phyloP scores from a whole-genome alignment of 1,139 yeast species.

The Kurtzmaniella quercitrusa region DNA sequence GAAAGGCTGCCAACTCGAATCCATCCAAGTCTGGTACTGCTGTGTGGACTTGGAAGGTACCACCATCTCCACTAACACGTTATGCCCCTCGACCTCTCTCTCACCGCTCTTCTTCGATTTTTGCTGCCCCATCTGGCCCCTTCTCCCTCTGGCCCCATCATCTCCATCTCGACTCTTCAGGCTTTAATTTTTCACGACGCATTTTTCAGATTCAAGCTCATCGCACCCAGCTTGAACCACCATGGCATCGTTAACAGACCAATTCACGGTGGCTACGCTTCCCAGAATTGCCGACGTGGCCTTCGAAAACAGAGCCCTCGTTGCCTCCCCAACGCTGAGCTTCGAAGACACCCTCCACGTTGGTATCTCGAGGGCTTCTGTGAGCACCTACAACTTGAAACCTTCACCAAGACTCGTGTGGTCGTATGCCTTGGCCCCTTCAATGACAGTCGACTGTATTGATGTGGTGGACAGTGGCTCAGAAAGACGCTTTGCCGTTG shows the following conservation, averaged over 20 bases:
- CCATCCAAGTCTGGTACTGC: no score
- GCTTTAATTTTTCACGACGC: not conserved
- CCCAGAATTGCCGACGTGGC: constrained; percentile 38
- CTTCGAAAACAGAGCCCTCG: constrained; percentile 25
- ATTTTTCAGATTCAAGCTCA: constrained; percentile 1
- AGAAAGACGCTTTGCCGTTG: constrained; percentile 31
- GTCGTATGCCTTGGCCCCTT: constrained; percentile 70
- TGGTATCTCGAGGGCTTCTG: constrained; percentile 74
- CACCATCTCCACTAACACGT: no score
- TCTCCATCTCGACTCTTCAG: not conserved
- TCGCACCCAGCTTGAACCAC: not conserved
- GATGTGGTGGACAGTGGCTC: constrained; percentile 26
- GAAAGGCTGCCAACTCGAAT: no score
- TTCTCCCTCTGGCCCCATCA: no score
- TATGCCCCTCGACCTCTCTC: no score
- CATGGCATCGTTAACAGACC: constrained; percentile 25
- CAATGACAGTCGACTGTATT: constrained; percentile 43
- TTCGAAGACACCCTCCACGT: constrained; percentile 40
- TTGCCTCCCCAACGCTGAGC: constrained; percentile 23
- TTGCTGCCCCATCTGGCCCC: not conserved
- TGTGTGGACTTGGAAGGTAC: no score
- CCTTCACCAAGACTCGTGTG: constrained; percentile 80
- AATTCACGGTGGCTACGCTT: constrained; percentile 35
- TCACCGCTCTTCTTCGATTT: not conserved
- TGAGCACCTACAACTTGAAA: constrained; percentile 64